Percentiles rank a stretch among this genome's conserved stretches.
phyloP scores from a whole-genome alignment of 2,329 filamentous ascomycete genomes.

The Phaeosphaeriaceae sp. region DNA sequence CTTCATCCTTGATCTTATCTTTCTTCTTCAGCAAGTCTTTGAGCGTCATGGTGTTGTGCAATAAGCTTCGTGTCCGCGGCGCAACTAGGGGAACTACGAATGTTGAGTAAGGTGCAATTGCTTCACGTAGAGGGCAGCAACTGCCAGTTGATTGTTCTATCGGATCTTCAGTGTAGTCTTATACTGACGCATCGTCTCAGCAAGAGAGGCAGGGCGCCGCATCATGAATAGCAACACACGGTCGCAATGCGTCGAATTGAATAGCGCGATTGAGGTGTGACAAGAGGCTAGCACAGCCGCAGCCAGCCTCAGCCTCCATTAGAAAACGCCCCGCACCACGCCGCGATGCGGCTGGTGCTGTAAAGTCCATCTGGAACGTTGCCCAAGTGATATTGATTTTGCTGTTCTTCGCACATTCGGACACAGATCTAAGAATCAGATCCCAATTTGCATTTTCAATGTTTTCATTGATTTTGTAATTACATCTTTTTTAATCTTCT shows the following conservation, averaged over 20 bases:
- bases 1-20: constrained; percentile 60
- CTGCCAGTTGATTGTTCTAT: constrained; percentile 20
- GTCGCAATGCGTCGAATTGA: constrained; percentile 31
- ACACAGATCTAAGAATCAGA: neutral
- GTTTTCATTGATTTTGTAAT: constrained; percentile 17
- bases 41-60: constrained; percentile 60
- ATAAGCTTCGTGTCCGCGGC: constrained; percentile 17
- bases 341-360: constrained; percentile 10
- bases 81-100: constrained; percentile 20
- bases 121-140: constrained; percentile 9
- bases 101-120: constrained; percentile 7
- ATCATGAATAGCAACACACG: constrained; percentile 17
- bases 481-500: constrained; percentile 21
- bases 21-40: constrained; percentile 70
- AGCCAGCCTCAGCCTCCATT: constrained; percentile 37
- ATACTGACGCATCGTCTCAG: constrained; percentile 38
- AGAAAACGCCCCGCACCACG: neutral
- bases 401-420: neutral
- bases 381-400: neutral
- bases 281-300: constrained; percentile 28
- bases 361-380: neutral
- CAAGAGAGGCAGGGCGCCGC: constrained; percentile 34
- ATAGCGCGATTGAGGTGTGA: constrained; percentile 28
- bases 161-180: constrained; percentile 38
- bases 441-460: neutral